Percentiles rank a stretch among this genome's conserved stretches.
These are phyloP conservation scores for Sporisorium reilianum DNA, from an alignment of 1,284 basidiomycete genomes.

Conservation along the genomic window DNA sequence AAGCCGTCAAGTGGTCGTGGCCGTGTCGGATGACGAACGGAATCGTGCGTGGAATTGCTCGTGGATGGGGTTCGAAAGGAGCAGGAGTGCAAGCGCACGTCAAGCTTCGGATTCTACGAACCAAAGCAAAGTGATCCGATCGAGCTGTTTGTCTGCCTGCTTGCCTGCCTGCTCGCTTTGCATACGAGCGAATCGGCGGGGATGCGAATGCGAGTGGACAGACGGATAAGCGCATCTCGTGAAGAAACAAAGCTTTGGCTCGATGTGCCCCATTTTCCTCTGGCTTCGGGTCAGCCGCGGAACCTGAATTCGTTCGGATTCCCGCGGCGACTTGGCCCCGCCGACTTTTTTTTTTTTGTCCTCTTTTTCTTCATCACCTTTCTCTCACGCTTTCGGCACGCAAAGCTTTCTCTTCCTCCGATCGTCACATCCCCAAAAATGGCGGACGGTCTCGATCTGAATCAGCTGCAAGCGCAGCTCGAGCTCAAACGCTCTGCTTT, in stretches of 20 bases:
- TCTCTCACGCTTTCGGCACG: neutral
- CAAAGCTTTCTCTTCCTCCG: neutral
- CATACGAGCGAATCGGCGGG: no score
- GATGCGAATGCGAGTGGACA: no score
- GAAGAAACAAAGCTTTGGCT: neutral
- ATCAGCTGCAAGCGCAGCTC: conserved; percentile 61
- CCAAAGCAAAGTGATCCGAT: no score
- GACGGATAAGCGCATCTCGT: neutral
- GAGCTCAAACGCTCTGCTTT: conserved; percentile 58
- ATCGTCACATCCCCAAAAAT: conserved; percentile 2
- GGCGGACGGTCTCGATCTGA: conserved; percentile 49
- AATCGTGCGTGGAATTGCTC: no score
- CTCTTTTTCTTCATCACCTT: neutral
- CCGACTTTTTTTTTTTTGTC: neutral
- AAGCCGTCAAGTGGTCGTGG: no score
- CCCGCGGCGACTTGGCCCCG: neutral
- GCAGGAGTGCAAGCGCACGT: no score
- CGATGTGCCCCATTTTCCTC: neutral
- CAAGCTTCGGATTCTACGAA: no score
- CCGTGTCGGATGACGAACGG: no score
- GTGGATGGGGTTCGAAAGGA: no score
- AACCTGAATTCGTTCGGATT: neutral
- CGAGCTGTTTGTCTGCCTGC: no score
- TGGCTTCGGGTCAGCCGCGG: conserved; percentile 18
- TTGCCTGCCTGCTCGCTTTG: no score